Conservation (phyloP, 2,329 filamentous ascomycete genomes). For the Sclerotinia borealis region DNA sequence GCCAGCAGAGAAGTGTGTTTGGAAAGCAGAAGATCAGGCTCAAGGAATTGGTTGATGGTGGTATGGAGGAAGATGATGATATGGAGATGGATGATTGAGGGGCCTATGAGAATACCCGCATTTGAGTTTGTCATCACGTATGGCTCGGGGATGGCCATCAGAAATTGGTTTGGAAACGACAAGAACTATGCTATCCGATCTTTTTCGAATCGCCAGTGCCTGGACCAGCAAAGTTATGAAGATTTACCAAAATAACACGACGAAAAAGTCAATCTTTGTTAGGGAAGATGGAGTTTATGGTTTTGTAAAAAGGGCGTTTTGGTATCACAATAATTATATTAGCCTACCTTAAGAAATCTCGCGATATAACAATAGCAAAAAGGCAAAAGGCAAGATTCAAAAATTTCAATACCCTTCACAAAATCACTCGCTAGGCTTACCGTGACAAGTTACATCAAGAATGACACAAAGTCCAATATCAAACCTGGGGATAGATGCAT, state of each 20-base stretch:
- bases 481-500: too few relatives aligned
- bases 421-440: too few relatives aligned
- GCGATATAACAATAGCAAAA: background rate
- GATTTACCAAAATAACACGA: background rate
- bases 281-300: constrained; percentile 11
- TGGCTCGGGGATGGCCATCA: background rate
- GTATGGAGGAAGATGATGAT: constrained; percentile 40
- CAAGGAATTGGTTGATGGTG: constrained; percentile 31
- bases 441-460: too few relatives aligned
- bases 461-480: too few relatives aligned
- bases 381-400: background rate
- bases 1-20: constrained; percentile 33
- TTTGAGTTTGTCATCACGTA: background rate
- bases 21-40: constrained; percentile 37
- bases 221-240: background rate
- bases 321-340: constrained; percentile 11
- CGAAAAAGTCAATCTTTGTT: constrained; percentile 3
- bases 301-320: constrained; percentile 12
- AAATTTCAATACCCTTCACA: too few relatives aligned
- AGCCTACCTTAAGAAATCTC: background rate
- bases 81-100: constrained; percentile 40
- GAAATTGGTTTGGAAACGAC: background rate
- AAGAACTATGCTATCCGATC: background rate
- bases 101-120: constrained; percentile 16
- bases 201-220: background rate